Evolutionary conservation across 2,329 filamentous ascomycete genomes (phyloP), one percentile per base, ranked within the genome.

Genomic region (Aspergillus neotritici): DNA sequence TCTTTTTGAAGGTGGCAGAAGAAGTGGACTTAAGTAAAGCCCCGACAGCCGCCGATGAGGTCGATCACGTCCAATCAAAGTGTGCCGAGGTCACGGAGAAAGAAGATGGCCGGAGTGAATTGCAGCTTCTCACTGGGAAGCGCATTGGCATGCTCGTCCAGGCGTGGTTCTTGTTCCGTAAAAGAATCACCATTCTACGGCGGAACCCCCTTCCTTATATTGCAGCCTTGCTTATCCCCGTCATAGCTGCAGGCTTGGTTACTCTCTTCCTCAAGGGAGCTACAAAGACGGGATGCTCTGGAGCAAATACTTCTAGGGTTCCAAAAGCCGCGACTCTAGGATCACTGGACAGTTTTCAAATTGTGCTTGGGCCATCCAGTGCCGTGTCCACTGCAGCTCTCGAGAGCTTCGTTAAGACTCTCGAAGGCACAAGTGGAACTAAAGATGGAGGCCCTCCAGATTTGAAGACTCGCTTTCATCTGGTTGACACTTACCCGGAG

Each of bases 1-100:
- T 95, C 0, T 96, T 96, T 64, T 69, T 96, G 16, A 83, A 87
- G 51, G 75, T 95, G 31, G 87, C 89, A 0, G 86, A 91, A 57
- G 89, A 95, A 62, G 77, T 88, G 46, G 76, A 74, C 25, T 14
- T 40, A 2, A 44, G 51, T 6, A 53, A 32, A 7, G 5, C 42
- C 13, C 34, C 34, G 13, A 46, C 47, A 13, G 34, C 41, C 25
- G 44, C 52, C 15, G 40, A 17, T n/a, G 44, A 53, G 8, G 41
- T 17, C 11, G 21, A 36, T n/a, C 15, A 49, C n/a, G 45, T 51
- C 40, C 29, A 31, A 25, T 47, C 35, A 32, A 53, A 40, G 30
- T 44, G 39, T 34, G 34, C 29, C 34, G 48, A 48, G 40, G 44
- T 45, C 36, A 37, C 40, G 13, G 41, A 48, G 16, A 46, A 47